Conservation (phyloP, 176 grass and related monocot species). For the Aegilops tauschii region DNA sequence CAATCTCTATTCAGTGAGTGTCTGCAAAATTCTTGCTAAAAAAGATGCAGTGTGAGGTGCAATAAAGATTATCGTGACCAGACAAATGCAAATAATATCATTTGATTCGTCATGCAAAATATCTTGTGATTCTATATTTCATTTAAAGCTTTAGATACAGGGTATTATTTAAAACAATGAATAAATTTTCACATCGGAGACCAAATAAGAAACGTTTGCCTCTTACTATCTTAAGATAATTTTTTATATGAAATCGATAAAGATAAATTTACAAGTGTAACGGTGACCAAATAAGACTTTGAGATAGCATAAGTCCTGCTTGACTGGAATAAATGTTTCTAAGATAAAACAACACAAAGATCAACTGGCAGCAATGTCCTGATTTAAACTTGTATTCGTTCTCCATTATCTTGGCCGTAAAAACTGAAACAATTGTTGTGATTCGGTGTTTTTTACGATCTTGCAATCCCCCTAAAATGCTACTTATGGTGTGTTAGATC, state of each 20-base stretch:
- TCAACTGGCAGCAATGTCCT: too few relatives aligned
- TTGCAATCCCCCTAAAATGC: too few relatives aligned
- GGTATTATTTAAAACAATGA: not conserved
- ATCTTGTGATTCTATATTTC: not conserved
- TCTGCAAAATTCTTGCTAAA: not conserved
- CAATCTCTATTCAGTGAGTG: not conserved
- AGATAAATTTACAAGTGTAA: not conserved
- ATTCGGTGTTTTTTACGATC: too few relatives aligned
- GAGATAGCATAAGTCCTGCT: not conserved
- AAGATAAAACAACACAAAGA: not conserved
- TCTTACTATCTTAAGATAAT: not conserved
- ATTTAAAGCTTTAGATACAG: not conserved
- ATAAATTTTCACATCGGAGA: not conserved
- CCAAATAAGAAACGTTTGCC: not conserved
- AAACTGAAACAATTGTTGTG: not conserved
- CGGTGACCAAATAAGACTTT: not conserved
- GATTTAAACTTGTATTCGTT: not conserved
- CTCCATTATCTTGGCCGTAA: not conserved
- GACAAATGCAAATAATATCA: not conserved
- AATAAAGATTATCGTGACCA: not conserved
- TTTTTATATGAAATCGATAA: not conserved
- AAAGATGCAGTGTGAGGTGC: not conserved
- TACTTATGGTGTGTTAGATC: not conserved
- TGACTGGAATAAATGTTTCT: not conserved
- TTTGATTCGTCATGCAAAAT: not conserved